Base-by-base conservation (phyloP, 192 early-diverging fungal species). In the Coemansia sp. region DNA sequence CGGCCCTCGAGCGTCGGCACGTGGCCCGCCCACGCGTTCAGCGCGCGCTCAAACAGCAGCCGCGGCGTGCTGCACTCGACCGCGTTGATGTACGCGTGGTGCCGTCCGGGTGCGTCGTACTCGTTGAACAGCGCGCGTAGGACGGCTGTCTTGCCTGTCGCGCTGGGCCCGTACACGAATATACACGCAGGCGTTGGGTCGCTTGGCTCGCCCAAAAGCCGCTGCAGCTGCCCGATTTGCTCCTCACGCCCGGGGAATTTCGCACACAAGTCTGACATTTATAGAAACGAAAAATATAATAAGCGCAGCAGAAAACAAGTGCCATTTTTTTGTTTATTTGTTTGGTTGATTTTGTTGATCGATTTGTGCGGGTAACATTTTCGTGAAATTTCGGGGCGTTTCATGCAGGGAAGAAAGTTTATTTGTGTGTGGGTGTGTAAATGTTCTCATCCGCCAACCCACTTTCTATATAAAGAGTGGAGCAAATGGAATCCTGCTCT, bases 31-130 rank as follows among this genome's bases (percentile, higher is more conserved):
- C 86, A 82, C 38, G 89, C 83, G 56, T 89, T 85, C 51, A 94
- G 77, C 14, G 83, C 82, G 22, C 84, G 84, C 46, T 95, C 92
- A 72, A 92, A 92, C 23, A 95, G 60, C 50, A 92, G 72, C 2
- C 91, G 82, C 19, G 87, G 82, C 1, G 89, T 86, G 55, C 85
- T 83, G 50, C 89, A 87, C 66, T 92, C 91, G 6, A 91, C 70
- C 60, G 90, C 90, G 71, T 89, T 88, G 6, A 93, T 60, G 58
- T 82, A 87, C 82, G 60, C 74, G 27, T 70, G 48, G 31, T 35
- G 27, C 7, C 33, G 56, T 2, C 57, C 59, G 0, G 6, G 11
- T 11, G 55, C 9, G 28, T 74, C 63, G 60, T 80, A 80, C 25
- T 65, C 27, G 10, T 28, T 38, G 42, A 81, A 69, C 10, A 87